Percentiles rank a stretch among this genome's conserved stretches.
Conservation (phyloP, 2,329 filamentous ascomycete species). For the Pestalotiopsis sp. region DNA sequence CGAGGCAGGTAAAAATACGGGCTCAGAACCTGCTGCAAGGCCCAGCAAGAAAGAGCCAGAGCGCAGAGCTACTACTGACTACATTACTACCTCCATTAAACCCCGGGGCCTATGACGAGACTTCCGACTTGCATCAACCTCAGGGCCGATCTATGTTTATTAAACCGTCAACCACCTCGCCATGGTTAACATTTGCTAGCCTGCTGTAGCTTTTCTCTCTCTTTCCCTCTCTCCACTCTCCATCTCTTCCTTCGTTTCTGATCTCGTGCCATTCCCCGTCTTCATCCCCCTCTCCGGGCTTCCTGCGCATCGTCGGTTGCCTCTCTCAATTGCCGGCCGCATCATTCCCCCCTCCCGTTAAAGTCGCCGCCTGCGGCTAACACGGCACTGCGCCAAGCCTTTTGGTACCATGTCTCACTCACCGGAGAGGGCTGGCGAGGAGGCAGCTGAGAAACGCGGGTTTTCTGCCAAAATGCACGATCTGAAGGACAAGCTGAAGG, state of each 20-base stretch:
- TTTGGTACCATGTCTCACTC: constrained; percentile 10
- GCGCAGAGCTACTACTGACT: no score
- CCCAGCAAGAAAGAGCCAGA: not conserved
- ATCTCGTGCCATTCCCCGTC: not conserved
- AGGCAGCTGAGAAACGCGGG: constrained; percentile 26
- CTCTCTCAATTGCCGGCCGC: not conserved
- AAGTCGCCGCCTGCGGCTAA: not conserved
- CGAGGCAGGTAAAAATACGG: not conserved
- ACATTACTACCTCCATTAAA: not conserved
- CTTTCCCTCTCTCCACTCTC: not conserved
- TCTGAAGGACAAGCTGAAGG: constrained; percentile 55
- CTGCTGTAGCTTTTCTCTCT: not conserved
- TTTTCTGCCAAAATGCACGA: constrained; percentile 47
- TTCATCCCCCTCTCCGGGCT: not conserved
- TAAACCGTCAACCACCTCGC: not conserved
- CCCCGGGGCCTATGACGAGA: not conserved
- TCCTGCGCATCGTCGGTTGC: not conserved
- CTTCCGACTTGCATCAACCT: not conserved
- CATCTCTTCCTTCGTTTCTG: not conserved
- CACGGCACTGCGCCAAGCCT: constrained; percentile 5
- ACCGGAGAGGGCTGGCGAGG: not conserved
- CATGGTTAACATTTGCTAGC: not conserved
- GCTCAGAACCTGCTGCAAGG: not conserved
- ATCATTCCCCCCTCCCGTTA: not conserved
- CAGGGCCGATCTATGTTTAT: not conserved